These are phyloP conservation scores for Phytophthora citrophthora DNA, from an alignment of 352 stramenopile species.

Conservation along the genomic window DNA sequence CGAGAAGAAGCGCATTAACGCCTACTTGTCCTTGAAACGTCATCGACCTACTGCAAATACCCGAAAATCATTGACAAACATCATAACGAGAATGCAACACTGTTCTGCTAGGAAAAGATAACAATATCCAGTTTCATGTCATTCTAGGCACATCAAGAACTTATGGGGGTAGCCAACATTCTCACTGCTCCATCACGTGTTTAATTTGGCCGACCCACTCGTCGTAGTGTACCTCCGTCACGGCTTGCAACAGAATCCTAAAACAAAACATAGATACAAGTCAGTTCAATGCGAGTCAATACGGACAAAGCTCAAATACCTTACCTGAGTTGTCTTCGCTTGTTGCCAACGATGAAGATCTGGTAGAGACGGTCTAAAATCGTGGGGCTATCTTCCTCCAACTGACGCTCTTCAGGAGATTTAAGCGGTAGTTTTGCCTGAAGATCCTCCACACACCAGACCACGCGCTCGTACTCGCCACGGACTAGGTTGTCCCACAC, in stretches of 20 bases:
- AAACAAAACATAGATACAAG: slow-evolving; percentile 2
- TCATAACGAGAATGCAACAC: slow-evolving; percentile 1
- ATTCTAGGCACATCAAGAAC: slow-evolving; percentile 10
- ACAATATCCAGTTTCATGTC: not conserved
- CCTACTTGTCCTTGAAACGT: no score
- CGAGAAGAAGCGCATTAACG: no score
- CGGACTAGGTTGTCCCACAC: slow-evolving; percentile 62
- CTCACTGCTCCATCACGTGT: slow-evolving; percentile 46
- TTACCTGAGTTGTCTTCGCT: slow-evolving; percentile 51
- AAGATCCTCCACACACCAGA: slow-evolving; percentile 65
- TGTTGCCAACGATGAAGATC: slow-evolving; percentile 53
- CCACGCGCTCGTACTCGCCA: slow-evolving; percentile 73
- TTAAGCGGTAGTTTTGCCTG: slow-evolving; percentile 61
- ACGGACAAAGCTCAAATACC: not conserved
- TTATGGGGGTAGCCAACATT: not conserved
- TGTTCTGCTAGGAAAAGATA: not conserved
- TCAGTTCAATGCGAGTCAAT: slow-evolving; percentile 1
- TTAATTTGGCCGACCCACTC: slow-evolving; percentile 50
- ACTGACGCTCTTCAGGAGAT: slow-evolving; percentile 25
- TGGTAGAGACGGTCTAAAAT: slow-evolving; percentile 43
- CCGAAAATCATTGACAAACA: not conserved
- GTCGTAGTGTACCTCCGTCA: slow-evolving; percentile 60
- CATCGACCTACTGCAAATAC: no score
- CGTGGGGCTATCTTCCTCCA: slow-evolving; percentile 22
- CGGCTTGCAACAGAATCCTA: slow-evolving; percentile 61